phyloP scores from a whole-genome alignment of 495 filamentous ascomycete species.

The Trichoderma asperelloides region DNA sequence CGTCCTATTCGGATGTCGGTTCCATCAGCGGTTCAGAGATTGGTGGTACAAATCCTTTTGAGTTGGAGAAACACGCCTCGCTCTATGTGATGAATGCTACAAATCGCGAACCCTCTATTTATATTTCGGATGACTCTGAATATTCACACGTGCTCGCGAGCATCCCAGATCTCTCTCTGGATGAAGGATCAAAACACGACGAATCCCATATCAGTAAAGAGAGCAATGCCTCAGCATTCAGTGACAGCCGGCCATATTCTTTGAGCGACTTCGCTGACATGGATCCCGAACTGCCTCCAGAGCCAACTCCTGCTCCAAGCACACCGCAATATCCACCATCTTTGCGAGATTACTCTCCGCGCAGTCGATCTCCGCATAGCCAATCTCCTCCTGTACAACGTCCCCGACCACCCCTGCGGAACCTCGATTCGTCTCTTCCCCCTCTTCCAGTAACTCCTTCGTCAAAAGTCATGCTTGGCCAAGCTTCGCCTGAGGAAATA shows the following conservation, averaged over 20 bases:
- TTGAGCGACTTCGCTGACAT: conserved; percentile 10
- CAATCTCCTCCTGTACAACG: neutral
- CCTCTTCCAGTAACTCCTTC: conserved; percentile 36
- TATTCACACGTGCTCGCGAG: conserved; percentile 20
- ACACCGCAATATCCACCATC: neutral
- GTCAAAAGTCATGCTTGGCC: conserved; percentile 41
- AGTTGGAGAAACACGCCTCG: conserved; percentile 45
- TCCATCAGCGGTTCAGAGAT: conserved; percentile 38
- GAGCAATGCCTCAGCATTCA: neutral
- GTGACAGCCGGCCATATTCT: conserved; percentile 3
- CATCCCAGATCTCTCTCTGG: conserved; percentile 6
- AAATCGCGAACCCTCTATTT: conserved; percentile 41
- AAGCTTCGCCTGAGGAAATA: conserved; percentile 40
- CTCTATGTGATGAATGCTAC: conserved; percentile 29
- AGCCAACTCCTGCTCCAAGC: conserved; percentile 3
- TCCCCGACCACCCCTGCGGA: neutral
- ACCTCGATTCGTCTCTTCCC: conserved; percentile 10
- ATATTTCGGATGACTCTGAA: conserved; percentile 41
- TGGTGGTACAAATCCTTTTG: conserved; percentile 41
- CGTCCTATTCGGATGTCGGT: conserved; percentile 43
- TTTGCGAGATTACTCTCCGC: neutral
- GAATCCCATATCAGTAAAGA: conserved; percentile 1
- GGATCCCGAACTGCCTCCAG: conserved; percentile 1
- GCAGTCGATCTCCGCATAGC: neutral
- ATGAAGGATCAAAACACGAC: conserved; percentile 10